Evolutionary conservation across 1,284 basidiomycete genomes (phyloP).

Genomic region (Entoloma clypeatum): DNA sequence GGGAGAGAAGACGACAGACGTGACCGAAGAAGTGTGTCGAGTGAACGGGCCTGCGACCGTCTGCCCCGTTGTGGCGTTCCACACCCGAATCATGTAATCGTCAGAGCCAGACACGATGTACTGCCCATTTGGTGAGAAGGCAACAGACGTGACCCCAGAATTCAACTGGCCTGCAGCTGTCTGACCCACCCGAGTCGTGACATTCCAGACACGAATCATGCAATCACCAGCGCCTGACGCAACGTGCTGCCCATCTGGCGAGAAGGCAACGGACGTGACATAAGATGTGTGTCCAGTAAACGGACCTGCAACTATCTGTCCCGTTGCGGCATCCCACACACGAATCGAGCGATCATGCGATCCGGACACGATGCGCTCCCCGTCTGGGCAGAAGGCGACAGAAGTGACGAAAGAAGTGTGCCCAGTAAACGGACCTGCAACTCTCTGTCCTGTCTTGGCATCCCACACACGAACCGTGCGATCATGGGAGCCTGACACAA

Average conservation of each 20-base stretch:
- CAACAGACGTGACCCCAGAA: slow-evolving; percentile 23
- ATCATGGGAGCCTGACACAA: background rate
- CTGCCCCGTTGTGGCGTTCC: too few species aligned
- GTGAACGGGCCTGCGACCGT: too few species aligned
- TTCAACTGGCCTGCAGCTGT: too few species aligned
- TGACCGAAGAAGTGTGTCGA: too few species aligned
- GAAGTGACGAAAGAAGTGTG: slow-evolving; percentile 1
- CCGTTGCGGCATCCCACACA: slow-evolving; percentile 60
- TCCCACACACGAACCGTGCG: background rate
- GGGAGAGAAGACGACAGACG: too few species aligned
- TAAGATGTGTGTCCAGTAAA: too few species aligned
- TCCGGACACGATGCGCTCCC: slow-evolving; percentile 56
- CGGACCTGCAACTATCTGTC: too few species aligned
- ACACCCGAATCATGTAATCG: slow-evolving; percentile 23
- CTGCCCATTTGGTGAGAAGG: slow-evolving; percentile 30
- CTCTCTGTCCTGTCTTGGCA: background rate
- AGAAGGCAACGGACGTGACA: too few species aligned
- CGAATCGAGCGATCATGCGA: slow-evolving; percentile 78
- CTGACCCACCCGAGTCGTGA: too few species aligned
- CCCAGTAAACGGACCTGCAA: slow-evolving; percentile 2
- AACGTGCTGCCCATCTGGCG: too few species aligned
- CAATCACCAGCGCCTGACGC: too few species aligned
- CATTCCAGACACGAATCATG: too few species aligned
- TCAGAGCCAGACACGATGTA: slow-evolving; percentile 34
- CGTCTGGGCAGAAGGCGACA: slow-evolving; percentile 12